These are phyloP conservation scores for Acanthamoeba healyi DNA, from an alignment of 208 protist species.

Conservation along the genomic window DNA sequence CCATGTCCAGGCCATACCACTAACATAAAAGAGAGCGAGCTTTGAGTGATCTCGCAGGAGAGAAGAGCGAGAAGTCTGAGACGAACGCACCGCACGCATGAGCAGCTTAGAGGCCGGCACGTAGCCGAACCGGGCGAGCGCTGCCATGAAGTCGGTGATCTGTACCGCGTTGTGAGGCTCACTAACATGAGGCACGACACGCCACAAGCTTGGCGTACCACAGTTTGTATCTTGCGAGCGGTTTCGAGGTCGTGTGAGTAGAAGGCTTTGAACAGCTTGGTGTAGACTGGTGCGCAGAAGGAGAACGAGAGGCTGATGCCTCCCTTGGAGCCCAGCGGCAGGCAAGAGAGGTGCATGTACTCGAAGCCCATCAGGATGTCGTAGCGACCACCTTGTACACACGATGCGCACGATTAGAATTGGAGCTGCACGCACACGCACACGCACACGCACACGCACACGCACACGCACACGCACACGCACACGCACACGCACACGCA, in stretches of 20 bases:
- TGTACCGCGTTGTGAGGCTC: too few relatives aligned
- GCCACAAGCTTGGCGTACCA: neutral
- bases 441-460: too few relatives aligned
- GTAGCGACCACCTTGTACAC: neutral
- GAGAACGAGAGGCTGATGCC: constrained; percentile 42
- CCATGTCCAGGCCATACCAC: constrained; percentile 30
- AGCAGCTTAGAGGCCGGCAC: neutral
- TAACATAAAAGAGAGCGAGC: neutral
- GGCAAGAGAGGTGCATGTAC: constrained; percentile 41
- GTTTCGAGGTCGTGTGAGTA: neutral
- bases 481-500: too few relatives aligned
- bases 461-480: too few relatives aligned
- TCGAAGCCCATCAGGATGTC: constrained; percentile 39
- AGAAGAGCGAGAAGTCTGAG: neutral
- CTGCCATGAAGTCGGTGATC: constrained; percentile 15
- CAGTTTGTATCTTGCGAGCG: neutral
- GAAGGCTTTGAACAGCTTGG: neutral
- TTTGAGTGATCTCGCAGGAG: too few relatives aligned
- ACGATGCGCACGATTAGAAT: neutral
- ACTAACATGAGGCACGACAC: too few relatives aligned
- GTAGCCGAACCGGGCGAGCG: neutral
- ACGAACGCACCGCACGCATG: neutral
- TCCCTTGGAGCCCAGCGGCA: constrained; percentile 29
- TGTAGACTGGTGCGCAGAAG: constrained; percentile 12
- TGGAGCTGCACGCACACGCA: too few relatives aligned